A percentile compares a stretch with the other conserved stretches of the same genome.
phyloP scores from a whole-genome alignment of 116 monocot species.

The Thalassia testudinum region DNA sequence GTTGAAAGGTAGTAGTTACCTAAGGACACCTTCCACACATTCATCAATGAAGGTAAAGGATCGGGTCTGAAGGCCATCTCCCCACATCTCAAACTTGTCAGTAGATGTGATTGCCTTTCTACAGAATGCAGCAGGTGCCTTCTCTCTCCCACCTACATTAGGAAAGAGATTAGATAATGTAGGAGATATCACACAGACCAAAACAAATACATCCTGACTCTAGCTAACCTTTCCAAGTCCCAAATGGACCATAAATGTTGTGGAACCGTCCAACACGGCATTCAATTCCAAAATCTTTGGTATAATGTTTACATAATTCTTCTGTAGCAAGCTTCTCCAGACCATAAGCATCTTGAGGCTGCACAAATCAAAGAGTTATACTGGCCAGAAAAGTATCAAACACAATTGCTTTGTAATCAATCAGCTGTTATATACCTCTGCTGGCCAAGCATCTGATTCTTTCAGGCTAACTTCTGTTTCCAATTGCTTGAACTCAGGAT shows the following conservation, averaged over 20 bases:
- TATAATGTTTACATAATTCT: conserved; percentile 96
- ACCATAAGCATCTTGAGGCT: conserved; percentile 99
- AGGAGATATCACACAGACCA: no score
- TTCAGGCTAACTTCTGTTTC: conserved; percentile 94
- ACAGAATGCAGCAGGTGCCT: conserved; percentile 90
- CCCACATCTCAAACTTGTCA: conserved; percentile 97
- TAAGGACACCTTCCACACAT: conserved; percentile 89
- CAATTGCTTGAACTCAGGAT: conserved; percentile 91
- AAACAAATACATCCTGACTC: no score
- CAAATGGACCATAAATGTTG: conserved; percentile 98
- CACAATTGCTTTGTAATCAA: no score
- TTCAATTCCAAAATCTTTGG: conserved; percentile 87
- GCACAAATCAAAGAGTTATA: background rate
- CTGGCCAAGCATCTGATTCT: conserved; percentile 97
- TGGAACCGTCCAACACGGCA: conserved; percentile 90
- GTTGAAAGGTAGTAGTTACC: conserved; percentile 50
- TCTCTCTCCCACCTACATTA: conserved; percentile 60
- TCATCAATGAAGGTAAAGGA: conserved; percentile 97
- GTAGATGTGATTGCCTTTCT: conserved; percentile 68
- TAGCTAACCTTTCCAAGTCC: conserved; percentile 99
- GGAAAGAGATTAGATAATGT: no score
- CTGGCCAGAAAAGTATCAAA: no score
- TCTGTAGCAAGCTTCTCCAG: conserved; percentile 92
- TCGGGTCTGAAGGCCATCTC: conserved; percentile 90
- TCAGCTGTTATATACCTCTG: conserved; percentile 93